phyloP scores from a whole-genome alignment of 164 flowering plant species.

The grape (Vitis vinifera) region ASM3070453v1 NC_081815.1:7383501-7384000 shows the following conservation, averaged over 20 bases:
- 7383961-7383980: background rate
- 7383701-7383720: constrained; percentile 71
- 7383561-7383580: no score
- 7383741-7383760: constrained; percentile 74
- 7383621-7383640: background rate
- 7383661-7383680: background rate
- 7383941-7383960: background rate
- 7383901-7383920: constrained; percentile 2
- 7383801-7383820: constrained; percentile 61
- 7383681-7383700: constrained; percentile 43
- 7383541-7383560: no score
- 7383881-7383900: constrained; percentile 54
- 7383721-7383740: constrained; percentile 55
- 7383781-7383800: constrained; percentile 65
- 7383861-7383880: constrained; percentile 61
- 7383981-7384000: constrained; percentile 1
- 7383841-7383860: constrained; percentile 44
- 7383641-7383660: background rate
- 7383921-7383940: constrained; percentile 9
- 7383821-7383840: constrained; percentile 59
- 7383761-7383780: constrained; percentile 64
- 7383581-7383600: background rate
- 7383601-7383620: background rate
- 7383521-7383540: no score
- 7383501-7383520: no score